Evolutionary conservation across 441 rosid genomes (phyloP).

Genomic region (Dalechampia spathulata): DNA sequence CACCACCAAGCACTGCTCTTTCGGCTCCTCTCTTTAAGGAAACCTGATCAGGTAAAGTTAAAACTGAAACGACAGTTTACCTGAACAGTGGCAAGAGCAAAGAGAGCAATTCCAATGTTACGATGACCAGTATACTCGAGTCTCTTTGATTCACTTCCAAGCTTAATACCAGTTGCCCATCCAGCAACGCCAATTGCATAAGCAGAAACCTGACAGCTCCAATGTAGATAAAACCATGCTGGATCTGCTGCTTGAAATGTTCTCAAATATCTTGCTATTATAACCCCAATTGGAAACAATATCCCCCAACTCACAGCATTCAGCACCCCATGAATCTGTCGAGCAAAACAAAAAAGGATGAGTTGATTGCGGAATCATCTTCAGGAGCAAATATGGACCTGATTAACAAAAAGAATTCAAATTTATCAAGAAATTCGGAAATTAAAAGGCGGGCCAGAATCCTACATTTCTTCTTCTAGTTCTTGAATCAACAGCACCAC

Average conservation of each 20-base stretch:
- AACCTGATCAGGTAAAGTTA: not conserved
- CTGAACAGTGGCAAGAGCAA: constrained; percentile 45
- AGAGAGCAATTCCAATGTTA: constrained; percentile 39
- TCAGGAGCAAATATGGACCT: no score
- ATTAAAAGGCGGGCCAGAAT: not conserved
- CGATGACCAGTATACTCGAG: constrained; percentile 23
- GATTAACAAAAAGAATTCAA: not conserved
- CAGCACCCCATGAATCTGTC: constrained; percentile 44
- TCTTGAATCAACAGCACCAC: constrained; percentile 18
- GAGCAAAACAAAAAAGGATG: not conserved
- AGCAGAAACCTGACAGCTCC: constrained; percentile 37
- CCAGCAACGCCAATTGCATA: constrained; percentile 40
- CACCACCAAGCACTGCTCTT: not conserved
- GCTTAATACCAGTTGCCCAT: constrained; percentile 43
- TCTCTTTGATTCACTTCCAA: constrained; percentile 34
- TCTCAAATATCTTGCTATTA: constrained; percentile 50
- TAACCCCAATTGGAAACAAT: constrained; percentile 41
- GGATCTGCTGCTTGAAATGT: constrained; percentile 41
- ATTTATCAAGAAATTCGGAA: not conserved
- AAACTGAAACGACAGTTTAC: constrained; percentile 15
- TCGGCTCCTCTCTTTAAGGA: not conserved
- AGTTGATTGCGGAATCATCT: no score
- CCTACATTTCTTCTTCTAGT: constrained; percentile 24
- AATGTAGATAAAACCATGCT: constrained; percentile 46
- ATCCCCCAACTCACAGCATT: constrained; percentile 61